These are phyloP conservation scores for Breynia disticha DNA, from an alignment of 441 rosid genomes.

Conservation along the genomic window DNA sequence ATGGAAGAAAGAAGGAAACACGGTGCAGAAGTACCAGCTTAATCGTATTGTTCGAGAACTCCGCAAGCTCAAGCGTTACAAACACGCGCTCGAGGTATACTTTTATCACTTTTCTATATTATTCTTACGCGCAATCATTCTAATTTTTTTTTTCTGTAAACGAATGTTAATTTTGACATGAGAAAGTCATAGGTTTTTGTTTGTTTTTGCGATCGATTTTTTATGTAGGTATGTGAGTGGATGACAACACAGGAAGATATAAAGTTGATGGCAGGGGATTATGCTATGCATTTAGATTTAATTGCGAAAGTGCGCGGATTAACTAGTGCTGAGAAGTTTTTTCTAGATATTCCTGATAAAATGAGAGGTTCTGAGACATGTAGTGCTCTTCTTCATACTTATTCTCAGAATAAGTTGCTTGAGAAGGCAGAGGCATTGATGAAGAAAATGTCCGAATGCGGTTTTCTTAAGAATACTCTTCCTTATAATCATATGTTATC, in stretches of 20 bases:
- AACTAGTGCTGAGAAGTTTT: constrained; percentile 69
- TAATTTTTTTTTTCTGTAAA: neutral
- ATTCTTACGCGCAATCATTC: neutral
- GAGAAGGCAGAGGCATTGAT: constrained; percentile 69
- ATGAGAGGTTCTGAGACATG: constrained; percentile 62
- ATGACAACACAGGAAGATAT: constrained; percentile 62
- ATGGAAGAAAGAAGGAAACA: constrained; percentile 76
- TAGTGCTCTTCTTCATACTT: constrained; percentile 69
- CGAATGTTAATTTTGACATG: too few species aligned
- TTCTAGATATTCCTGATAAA: constrained; percentile 64
- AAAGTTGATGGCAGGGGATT: constrained; percentile 68
- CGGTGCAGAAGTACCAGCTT: constrained; percentile 71
- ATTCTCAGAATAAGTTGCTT: constrained; percentile 40
- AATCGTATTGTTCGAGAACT: constrained; percentile 81
- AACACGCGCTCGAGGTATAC: constrained; percentile 80
- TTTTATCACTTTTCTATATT: neutral
- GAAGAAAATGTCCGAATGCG: constrained; percentile 67
- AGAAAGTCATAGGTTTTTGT: neutral
- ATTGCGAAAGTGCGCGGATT: constrained; percentile 65
- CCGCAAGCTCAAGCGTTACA: constrained; percentile 74
- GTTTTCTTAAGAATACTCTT: constrained; percentile 46
- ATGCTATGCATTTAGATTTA: constrained; percentile 83
- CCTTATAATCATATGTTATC: constrained; percentile 76
- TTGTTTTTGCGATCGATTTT: neutral
- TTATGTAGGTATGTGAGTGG: constrained; percentile 71